Evolutionary conservation across 371 early-diverging fungal species (phyloP).

Genomic region (Paraphysoderma sedebokerense): DNA sequence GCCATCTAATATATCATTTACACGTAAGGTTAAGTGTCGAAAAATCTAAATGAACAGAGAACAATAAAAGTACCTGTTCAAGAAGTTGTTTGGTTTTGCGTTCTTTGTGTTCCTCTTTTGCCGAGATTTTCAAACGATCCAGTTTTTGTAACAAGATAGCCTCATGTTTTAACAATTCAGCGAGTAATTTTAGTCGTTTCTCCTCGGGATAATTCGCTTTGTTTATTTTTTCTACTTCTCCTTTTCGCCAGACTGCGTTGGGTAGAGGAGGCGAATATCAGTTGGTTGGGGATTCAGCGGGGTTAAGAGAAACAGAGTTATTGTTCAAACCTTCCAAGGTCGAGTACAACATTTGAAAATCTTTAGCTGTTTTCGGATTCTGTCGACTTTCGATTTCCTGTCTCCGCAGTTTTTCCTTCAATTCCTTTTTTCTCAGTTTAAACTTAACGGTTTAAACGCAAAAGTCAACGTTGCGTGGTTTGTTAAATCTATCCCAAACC

Average conservation of each 20-base stretch:
- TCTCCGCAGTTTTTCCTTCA: constrained; percentile 17
- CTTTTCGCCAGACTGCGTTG: constrained; percentile 20
- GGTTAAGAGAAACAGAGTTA: neutral
- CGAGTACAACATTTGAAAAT: constrained; percentile 29
- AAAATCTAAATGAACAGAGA: neutral
- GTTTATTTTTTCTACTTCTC: constrained; percentile 23
- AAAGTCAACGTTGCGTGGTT: no score
- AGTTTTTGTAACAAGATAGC: constrained; percentile 29
- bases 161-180: constrained; percentile 30
- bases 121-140: constrained; percentile 23
- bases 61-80: constrained; percentile 10
- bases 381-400: constrained; percentile 23
- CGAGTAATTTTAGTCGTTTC: constrained; percentile 21
- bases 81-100: constrained; percentile 12
- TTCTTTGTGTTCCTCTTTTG: constrained; percentile 23
- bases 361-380: constrained; percentile 22
- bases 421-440: constrained; percentile 15
- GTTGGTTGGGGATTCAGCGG: no score
- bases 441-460: constrained; percentile 10
- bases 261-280: neutral
- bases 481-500: no score
- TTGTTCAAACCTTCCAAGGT: constrained; percentile 22
- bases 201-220: constrained; percentile 16
- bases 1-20: constrained; percentile 13
- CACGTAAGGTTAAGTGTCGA: neutral